Percentiles rank a stretch among this genome's conserved stretches.
Evolutionary conservation across 495 filamentous ascomycete species (phyloP).

Genomic region (Aeminium ludgeri): DNA sequence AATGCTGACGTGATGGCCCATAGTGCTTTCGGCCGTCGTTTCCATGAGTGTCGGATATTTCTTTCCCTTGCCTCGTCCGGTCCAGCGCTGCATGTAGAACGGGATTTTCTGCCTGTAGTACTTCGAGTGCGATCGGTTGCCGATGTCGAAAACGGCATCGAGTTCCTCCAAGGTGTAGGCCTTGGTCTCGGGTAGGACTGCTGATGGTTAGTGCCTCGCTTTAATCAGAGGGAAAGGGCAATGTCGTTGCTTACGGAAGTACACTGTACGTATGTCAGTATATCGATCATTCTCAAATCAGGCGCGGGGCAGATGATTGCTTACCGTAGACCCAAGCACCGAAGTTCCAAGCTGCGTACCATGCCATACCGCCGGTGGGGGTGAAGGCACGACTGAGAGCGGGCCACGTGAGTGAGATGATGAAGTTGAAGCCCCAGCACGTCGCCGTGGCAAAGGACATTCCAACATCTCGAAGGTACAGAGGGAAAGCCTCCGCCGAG

Average conservation of each 20-base stretch:
- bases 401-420: constrained; percentile 54
- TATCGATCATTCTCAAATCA: too few relatives aligned
- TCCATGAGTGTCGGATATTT: too few relatives aligned
- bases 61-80: too few relatives aligned
- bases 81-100: constrained; percentile 11
- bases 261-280: too few relatives aligned
- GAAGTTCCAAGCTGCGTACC: constrained; percentile 35
- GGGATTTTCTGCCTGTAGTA: constrained; percentile 8
- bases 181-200: constrained; percentile 46
- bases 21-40: too few relatives aligned
- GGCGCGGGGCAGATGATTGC: too few relatives aligned
- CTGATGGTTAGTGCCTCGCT: too few relatives aligned
- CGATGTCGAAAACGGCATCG: constrained; percentile 18
- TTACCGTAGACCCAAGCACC: background rate
- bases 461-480: constrained; percentile 23
- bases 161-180: constrained; percentile 46
- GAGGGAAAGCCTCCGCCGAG: constrained; percentile 63
- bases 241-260: too few relatives aligned
- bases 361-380: constrained; percentile 42
- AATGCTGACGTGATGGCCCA: too few relatives aligned
- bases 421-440: constrained; percentile 48
- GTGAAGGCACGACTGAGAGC: constrained; percentile 36
- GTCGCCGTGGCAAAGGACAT: constrained; percentile 41
- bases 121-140: constrained; percentile 8
- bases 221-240: too few relatives aligned